Percentiles rank a stretch among this genome's conserved stretches.
Evolutionary conservation across 75 land plant genomes (phyloP).

Genomic region (Gnetum montanum): DNA sequence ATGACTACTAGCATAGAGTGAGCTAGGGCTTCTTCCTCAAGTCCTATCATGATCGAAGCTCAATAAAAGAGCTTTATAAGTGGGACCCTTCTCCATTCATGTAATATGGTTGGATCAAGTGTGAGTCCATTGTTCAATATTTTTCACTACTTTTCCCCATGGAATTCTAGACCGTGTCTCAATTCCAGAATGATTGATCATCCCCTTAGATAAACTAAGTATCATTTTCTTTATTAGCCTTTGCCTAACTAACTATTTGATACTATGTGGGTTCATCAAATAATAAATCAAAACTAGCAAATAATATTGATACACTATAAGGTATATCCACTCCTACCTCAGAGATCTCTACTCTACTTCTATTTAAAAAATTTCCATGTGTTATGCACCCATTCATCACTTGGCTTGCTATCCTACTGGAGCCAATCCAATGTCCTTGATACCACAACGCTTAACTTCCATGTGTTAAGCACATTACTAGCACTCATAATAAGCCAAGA

Average conservation of each 20-base stretch:
- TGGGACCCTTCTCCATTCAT: slow-evolving; percentile 2
- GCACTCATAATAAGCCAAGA: not conserved
- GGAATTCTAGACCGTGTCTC: slow-evolving; percentile 4
- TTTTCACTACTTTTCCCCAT: slow-evolving; percentile 1
- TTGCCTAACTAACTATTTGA: slow-evolving; percentile 8
- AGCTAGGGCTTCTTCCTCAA: not conserved
- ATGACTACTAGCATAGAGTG: not conserved
- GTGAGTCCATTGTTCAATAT: slow-evolving; percentile 7
- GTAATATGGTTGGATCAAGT: slow-evolving; percentile 4
- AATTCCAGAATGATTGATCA: slow-evolving; percentile 5
- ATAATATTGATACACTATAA: too few species aligned
- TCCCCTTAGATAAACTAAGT: not conserved
- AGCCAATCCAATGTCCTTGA: too few species aligned
- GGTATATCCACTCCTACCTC: too few species aligned
- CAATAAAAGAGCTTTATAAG: slow-evolving; percentile 10
- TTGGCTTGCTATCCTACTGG: too few species aligned
- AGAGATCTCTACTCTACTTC: too few species aligned
- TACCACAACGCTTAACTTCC: not conserved
- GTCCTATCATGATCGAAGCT: not conserved
- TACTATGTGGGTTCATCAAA: slow-evolving; percentile 1
- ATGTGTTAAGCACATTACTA: not conserved
- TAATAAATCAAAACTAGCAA: not conserved
- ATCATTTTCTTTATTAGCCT: slow-evolving; percentile 3
- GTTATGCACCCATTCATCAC: too few species aligned
- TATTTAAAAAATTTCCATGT: not conserved